phyloP scores from a whole-genome alignment of 2,329 filamentous ascomycete species.

The Ophiostoma sp. region DNA sequence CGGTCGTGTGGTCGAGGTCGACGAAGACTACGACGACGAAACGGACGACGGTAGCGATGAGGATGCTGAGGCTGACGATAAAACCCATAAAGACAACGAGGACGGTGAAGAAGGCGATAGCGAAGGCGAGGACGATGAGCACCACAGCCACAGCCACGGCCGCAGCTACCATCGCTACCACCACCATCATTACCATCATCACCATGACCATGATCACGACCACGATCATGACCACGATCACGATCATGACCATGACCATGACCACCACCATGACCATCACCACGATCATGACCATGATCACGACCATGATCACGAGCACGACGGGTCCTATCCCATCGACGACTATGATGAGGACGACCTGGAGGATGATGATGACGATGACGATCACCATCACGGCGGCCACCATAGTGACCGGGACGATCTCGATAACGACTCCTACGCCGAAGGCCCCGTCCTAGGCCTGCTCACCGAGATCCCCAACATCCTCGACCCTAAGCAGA shows the following conservation, averaged over 20 bases:
- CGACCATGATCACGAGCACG: conserved; percentile 64
- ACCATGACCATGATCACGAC: conserved; percentile 30
- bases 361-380: conserved; percentile 33
- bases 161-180: conserved; percentile 29
- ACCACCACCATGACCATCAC: conserved; percentile 39
- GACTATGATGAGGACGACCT: conserved; percentile 31
- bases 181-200: conserved; percentile 29
- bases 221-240: conserved; percentile 29
- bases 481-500: conserved; percentile 90
- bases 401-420: conserved; percentile 42
- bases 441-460: conserved; percentile 76
- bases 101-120: conserved; percentile 35
- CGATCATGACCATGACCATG: conserved; percentile 30
- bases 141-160: conserved; percentile 33
- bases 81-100: conserved; percentile 40
- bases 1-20: conserved; percentile 4
- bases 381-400: conserved; percentile 28
- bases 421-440: conserved; percentile 76
- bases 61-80: conserved; percentile 38
- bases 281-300: conserved; percentile 60
- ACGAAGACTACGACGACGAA: conserved; percentile 10
- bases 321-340: conserved; percentile 28
- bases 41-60: conserved; percentile 4
- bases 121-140: conserved; percentile 33
- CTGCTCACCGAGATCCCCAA: conserved; percentile 91